Evolutionary conservation across 768 basidiomycete species (phyloP).

Genomic region (Amanita muscaria): DNA sequence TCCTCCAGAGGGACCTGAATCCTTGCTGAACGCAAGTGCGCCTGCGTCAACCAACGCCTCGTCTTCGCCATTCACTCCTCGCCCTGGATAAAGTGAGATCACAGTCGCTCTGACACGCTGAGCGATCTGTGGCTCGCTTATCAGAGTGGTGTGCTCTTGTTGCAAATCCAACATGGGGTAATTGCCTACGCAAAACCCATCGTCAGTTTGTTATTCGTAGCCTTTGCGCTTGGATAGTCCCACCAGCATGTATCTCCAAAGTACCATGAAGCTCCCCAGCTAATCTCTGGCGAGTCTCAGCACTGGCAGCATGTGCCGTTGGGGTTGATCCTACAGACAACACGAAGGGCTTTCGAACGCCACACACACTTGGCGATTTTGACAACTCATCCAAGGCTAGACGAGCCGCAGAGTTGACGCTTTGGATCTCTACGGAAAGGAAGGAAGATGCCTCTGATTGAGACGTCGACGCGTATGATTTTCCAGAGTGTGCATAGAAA

Average conservation of each 20-base stretch:
- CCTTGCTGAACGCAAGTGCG: conserved; percentile 82
- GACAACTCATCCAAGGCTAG: conserved; percentile 41
- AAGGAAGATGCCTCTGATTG: conserved; percentile 54
- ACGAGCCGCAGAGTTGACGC: conserved; percentile 58
- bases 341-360: conserved; percentile 45
- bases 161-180: conserved; percentile 82
- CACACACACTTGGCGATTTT: conserved; percentile 21
- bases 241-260: conserved; percentile 73
- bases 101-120: conserved; percentile 65
- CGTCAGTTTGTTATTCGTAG: not conserved
- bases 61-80: conserved; percentile 51
- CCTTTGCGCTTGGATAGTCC: conserved; percentile 8
- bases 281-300: conserved; percentile 36
- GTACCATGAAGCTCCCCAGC: conserved; percentile 43
- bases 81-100: conserved; percentile 70
- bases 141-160: conserved; percentile 66
- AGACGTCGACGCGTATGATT: conserved; percentile 71
- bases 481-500: conserved; percentile 76
- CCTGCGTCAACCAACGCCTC: conserved; percentile 80
- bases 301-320: conserved; percentile 69
- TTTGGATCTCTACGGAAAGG: conserved; percentile 60
- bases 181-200: conserved; percentile 40
- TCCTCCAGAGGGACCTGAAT: conserved; percentile 62
- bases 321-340: conserved; percentile 85
- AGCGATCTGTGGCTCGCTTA: conserved; percentile 47